A percentile compares a stretch with the other conserved stretches of the same genome.
Conservation (phyloP, 805 yeast genomes). For the Spencermartinsiella europaea region DNA sequence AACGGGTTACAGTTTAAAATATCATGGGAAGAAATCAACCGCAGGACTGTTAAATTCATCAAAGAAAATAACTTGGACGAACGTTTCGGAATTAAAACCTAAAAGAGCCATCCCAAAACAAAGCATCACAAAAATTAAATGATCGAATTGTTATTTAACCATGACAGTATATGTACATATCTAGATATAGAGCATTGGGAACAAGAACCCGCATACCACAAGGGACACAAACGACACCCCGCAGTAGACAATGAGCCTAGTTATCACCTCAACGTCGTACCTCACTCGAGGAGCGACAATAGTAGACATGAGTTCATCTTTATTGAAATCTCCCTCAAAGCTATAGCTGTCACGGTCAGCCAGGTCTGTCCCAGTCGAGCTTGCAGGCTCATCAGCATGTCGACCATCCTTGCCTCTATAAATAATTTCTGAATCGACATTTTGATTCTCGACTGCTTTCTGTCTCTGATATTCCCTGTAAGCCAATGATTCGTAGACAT, state of each 20-base stretch:
- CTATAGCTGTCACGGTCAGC: slow-evolving; percentile 4
- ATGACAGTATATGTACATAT: background rate
- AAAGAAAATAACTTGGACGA: too few species aligned
- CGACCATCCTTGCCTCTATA: slow-evolving; percentile 4
- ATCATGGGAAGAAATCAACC: too few species aligned
- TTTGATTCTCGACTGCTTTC: slow-evolving; percentile 17
- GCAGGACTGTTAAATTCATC: too few species aligned
- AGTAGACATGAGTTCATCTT: slow-evolving; percentile 18
- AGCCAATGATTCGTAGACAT: slow-evolving; percentile 35
- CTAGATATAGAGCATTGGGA: slow-evolving; percentile 6
- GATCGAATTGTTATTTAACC: too few species aligned
- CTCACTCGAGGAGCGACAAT: slow-evolving; percentile 38
- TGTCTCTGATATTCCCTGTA: slow-evolving; percentile 27
- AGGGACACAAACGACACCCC: slow-evolving; percentile 65
- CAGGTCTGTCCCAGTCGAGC: slow-evolving; percentile 2
- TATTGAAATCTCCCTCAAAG: background rate
- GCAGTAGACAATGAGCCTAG: slow-evolving; percentile 72
- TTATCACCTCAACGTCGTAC: slow-evolving; percentile 70
- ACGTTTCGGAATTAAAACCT: too few species aligned
- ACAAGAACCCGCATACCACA: slow-evolving; percentile 17
- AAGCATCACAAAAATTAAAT: too few species aligned
- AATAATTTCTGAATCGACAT: background rate
- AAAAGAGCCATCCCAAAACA: too few species aligned
- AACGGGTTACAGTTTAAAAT: too few species aligned
- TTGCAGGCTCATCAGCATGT: background rate